phyloP scores from a whole-genome alignment of 2,329 filamentous ascomycete genomes.

The Hirsutella minnesotensis region DNA sequence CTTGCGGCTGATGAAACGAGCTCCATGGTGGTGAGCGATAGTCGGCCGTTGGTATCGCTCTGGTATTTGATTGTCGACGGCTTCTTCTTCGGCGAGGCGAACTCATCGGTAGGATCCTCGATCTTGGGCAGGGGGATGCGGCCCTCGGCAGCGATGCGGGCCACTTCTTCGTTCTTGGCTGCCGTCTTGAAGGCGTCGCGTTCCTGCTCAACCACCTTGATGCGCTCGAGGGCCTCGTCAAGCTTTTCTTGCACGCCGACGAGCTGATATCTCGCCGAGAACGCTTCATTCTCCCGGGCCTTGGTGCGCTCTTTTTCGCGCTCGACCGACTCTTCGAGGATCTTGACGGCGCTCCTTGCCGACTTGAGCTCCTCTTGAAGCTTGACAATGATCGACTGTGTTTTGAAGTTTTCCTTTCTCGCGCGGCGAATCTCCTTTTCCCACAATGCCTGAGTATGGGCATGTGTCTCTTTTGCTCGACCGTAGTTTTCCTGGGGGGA shows the following conservation, averaged over 20 bases:
- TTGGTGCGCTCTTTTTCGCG: constrained; percentile 51
- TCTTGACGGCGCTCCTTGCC: constrained; percentile 39
- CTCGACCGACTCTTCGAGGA: constrained; percentile 46
- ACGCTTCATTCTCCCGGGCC: constrained; percentile 56
- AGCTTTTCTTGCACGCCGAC: constrained; percentile 56
- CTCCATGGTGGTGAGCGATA: constrained; percentile 35
- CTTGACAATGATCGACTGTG: constrained; percentile 57
- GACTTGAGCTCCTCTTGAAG: constrained; percentile 64
- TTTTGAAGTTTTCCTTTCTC: constrained; percentile 64
- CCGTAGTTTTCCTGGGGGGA: constrained; percentile 53
- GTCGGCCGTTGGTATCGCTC: constrained; percentile 23
- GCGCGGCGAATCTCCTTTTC: constrained; percentile 62
- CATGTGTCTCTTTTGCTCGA: constrained; percentile 57
- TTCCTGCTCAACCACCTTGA: constrained; percentile 59
- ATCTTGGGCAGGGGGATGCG: constrained; percentile 49
- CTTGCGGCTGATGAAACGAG: constrained; percentile 42
- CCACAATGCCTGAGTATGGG: constrained; percentile 55
- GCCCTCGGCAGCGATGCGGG: constrained; percentile 60
- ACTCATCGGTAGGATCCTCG: constrained; percentile 46
- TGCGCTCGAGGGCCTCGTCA: constrained; percentile 47
- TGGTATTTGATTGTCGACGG: constrained; percentile 6
- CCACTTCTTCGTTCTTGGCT: constrained; percentile 61
- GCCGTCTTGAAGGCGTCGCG: constrained; percentile 62
- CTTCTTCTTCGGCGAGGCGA: constrained; percentile 47
- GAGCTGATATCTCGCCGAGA: constrained; percentile 53